phyloP scores from a whole-genome alignment of 2,329 filamentous ascomycete species.

The Polytolypa hystricis region DNA sequence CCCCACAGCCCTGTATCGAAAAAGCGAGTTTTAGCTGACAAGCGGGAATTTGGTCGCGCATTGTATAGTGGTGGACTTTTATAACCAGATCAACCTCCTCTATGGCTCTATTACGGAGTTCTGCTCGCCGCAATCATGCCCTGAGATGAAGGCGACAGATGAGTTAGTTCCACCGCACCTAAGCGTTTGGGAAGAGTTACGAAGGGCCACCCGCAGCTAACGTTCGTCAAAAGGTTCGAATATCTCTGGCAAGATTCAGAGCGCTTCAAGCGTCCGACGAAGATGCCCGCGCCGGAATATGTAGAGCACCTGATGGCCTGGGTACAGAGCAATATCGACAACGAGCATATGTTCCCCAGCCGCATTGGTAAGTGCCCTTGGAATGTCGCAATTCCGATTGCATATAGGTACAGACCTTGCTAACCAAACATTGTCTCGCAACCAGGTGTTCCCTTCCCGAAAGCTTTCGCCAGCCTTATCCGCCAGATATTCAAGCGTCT shows the following conservation, averaged over 20 bases:
- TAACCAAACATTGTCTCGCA: too few species aligned
- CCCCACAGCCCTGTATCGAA: background rate
- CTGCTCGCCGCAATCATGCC: constrained; percentile 92
- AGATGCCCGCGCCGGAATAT: constrained; percentile 94
- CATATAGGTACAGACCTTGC: too few species aligned
- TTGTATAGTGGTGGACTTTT: constrained; percentile 89
- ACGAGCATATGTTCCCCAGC: constrained; percentile 89
- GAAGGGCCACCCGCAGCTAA: background rate
- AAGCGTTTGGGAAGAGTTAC: background rate
- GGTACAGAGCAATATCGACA: constrained; percentile 92
- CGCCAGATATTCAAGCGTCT: constrained; percentile 98
- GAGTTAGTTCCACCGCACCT: constrained; percentile 69
- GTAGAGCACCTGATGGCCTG: constrained; percentile 96
- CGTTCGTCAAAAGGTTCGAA: constrained; percentile 64
- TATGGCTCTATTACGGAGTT: constrained; percentile 99
- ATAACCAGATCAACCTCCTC: constrained; percentile 98
- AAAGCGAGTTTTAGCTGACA: too few species aligned
- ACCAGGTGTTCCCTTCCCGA: constrained; percentile 80
- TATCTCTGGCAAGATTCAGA: constrained; percentile 98
- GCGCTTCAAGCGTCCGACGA: constrained; percentile 88
- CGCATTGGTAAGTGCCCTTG: constrained; percentile 61
- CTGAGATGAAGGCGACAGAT: constrained; percentile 99
- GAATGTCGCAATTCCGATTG: too few species aligned
- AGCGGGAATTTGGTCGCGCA: constrained; percentile 1
- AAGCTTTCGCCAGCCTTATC: constrained; percentile 76